Evolutionary conservation across 371 early-diverging fungal species (phyloP), one percentile per base, ranked within the genome.

Genomic region (Neoconidiobolus thromboides): DNA sequence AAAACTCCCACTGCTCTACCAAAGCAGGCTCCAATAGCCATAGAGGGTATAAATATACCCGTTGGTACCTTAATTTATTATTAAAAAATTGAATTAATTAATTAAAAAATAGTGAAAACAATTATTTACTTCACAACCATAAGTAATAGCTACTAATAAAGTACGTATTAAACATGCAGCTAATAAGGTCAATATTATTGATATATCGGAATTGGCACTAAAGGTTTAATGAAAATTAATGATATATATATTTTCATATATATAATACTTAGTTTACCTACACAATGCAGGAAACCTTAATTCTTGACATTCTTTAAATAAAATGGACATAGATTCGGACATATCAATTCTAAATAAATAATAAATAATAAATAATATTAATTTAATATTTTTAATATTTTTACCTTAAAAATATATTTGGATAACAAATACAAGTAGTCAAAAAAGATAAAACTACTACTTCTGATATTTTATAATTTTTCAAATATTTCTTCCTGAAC

Each of bases 1-100:
- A 83, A 59, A 15, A 93, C 76, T 12, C 93, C 97, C n/a, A 93
- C 68, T 65, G 89, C 77, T 15, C 97, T 77, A 1, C 97, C 97
- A 63, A 83, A 83, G 38, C 81, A 71, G 0, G 95, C 96, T 6
- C 97, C 97, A 26, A 91, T 77, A 14, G 84, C 87, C 81, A 97
- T 85, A 41, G 86, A 81, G 0, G 96, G 94, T 26, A 91, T 77
- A 67, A 96, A 94, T 1, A 90, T 82, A 43, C 97, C 96, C 26
- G 88, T 88, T 7, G 97, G 96, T 6, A 92, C 80, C 61, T 67
- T 42, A 7, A 43, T 38, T 7, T 37, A 7, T 7, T 59, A 41
- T 9, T 43, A 14, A 50, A 57, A 42, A 12, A 26, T 26, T 26
- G 26, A 26, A 26, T 26, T 26, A 10, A 55, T 41, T 2, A 55